Conservation (phyloP, 192 early-diverging fungal genomes). For the Coemansia sp. region DNA sequence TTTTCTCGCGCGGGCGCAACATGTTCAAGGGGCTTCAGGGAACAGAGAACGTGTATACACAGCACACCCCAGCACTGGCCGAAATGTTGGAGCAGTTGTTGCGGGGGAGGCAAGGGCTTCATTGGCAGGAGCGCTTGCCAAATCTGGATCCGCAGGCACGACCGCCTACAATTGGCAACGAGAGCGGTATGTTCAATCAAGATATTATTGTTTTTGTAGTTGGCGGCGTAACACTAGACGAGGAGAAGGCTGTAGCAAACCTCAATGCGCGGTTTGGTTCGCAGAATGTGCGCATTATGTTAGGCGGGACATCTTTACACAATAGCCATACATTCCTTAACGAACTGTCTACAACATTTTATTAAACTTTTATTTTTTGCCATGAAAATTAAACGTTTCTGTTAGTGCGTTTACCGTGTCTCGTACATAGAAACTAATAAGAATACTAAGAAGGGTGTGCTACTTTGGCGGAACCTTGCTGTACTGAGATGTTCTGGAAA, state of each 20-base stretch:
- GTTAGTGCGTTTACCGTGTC: background rate
- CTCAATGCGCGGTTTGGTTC: constrained; percentile 68
- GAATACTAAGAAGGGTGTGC: background rate
- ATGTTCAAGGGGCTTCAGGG: constrained; percentile 93
- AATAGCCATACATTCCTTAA: constrained; percentile 60
- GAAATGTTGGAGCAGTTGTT: constrained; percentile 74
- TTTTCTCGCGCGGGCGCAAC: constrained; percentile 81
- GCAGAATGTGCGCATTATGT: constrained; percentile 75
- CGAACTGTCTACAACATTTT: constrained; percentile 51
- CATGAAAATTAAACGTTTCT: background rate
- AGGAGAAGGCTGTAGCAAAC: constrained; percentile 81
- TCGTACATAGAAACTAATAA: background rate
- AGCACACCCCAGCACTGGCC: constrained; percentile 84
- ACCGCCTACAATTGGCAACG: constrained; percentile 30
- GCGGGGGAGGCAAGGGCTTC: constrained; percentile 62
- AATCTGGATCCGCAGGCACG: constrained; percentile 40
- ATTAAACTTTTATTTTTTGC: background rate
- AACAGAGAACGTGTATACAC: constrained; percentile 98
- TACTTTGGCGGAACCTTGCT: constrained; percentile 41
- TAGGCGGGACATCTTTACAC: constrained; percentile 92
- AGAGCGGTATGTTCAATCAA: constrained; percentile 67
- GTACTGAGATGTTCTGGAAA: constrained; percentile 52
- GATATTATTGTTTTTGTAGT: constrained; percentile 95
- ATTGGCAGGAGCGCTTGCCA: constrained; percentile 57
- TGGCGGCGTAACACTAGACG: constrained; percentile 93